phyloP scores from a whole-genome alignment of 78 protist genomes.

The Polysphondylium violaceum region DNA sequence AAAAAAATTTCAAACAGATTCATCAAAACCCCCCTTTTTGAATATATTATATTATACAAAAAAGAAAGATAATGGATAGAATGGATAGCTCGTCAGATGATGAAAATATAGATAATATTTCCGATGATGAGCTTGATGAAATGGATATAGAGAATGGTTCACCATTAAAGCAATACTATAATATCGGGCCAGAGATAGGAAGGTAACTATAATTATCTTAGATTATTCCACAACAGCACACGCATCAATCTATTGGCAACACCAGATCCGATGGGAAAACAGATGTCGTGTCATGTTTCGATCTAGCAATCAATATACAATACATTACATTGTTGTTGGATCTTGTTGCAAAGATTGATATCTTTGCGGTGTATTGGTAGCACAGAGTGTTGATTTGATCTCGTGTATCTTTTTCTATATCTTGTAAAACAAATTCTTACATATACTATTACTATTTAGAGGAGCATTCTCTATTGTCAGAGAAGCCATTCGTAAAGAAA shows the following conservation, averaged over 20 bases:
- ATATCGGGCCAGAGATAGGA: slow-evolving; percentile 60
- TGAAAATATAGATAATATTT: slow-evolving; percentile 48
- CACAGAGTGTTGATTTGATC: too few relatives aligned
- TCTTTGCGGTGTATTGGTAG: neutral
- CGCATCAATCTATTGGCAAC: too few relatives aligned
- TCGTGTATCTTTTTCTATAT: neutral
- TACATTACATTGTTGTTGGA: neutral
- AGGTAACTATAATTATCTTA: neutral
- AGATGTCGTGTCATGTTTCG: neutral
- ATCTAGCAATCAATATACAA: neutral
- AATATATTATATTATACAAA: too few relatives aligned
- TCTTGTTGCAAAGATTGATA: neutral
- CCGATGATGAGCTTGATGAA: slow-evolving; percentile 50
- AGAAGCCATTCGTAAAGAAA: slow-evolving; percentile 59
- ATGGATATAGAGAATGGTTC: neutral
- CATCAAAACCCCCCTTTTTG: too few relatives aligned
- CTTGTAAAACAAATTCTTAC: too few relatives aligned
- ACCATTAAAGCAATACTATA: slow-evolving; percentile 24
- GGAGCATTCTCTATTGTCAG: slow-evolving; percentile 84
- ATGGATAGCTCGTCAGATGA: slow-evolving; percentile 61
- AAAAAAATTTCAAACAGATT: too few relatives aligned
- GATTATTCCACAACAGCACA: neutral
- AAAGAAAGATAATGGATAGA: slow-evolving; percentile 36
- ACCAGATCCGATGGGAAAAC: too few relatives aligned
- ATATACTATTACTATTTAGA: neutral